Percentiles rank a stretch among this genome's conserved stretches.
Conservation (phyloP, 306 rosid species). For the Abrus precatorius region DNA sequence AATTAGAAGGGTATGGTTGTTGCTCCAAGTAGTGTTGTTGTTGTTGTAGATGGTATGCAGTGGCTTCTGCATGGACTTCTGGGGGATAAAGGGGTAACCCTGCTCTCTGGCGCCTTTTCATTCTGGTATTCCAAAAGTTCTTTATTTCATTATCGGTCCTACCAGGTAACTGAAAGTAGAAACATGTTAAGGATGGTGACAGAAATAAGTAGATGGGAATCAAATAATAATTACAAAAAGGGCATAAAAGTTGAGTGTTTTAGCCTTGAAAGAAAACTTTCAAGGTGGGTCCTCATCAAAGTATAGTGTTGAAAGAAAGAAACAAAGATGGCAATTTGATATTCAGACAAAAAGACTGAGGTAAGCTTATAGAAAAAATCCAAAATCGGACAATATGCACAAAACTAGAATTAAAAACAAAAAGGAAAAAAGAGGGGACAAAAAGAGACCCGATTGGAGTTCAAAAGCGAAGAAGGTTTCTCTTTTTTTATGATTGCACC, state of each 20-base stretch:
- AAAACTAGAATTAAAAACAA: slow-evolving; percentile 28
- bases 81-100: slow-evolving; percentile 81
- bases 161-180: slow-evolving; percentile 72
- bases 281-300: slow-evolving; percentile 49
- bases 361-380: slow-evolving; percentile 42
- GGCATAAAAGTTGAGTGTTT: slow-evolving; percentile 3
- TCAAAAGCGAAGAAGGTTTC: slow-evolving; percentile 30
- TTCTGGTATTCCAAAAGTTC: slow-evolving; percentile 89
- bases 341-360: slow-evolving; percentile 43
- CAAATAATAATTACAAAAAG: slow-evolving; percentile 5
- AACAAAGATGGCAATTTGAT: slow-evolving; percentile 29
- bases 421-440: not conserved
- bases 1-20: slow-evolving; percentile 28
- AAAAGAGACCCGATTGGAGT: slow-evolving; percentile 28
- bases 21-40: slow-evolving; percentile 36
- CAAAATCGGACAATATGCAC: not conserved
- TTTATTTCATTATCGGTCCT: slow-evolving; percentile 94
- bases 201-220: not conserved
- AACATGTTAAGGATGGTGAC: not conserved
- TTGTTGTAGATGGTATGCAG: slow-evolving; percentile 45
- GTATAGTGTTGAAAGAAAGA: slow-evolving; percentile 8
- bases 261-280: slow-evolving; percentile 23
- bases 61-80: slow-evolving; percentile 57
- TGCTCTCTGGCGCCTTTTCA: slow-evolving; percentile 77
- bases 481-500: slow-evolving; percentile 7